Base-by-base conservation (phyloP, 257 asterid species). In the Nyctanthes arbortristis region DNA sequence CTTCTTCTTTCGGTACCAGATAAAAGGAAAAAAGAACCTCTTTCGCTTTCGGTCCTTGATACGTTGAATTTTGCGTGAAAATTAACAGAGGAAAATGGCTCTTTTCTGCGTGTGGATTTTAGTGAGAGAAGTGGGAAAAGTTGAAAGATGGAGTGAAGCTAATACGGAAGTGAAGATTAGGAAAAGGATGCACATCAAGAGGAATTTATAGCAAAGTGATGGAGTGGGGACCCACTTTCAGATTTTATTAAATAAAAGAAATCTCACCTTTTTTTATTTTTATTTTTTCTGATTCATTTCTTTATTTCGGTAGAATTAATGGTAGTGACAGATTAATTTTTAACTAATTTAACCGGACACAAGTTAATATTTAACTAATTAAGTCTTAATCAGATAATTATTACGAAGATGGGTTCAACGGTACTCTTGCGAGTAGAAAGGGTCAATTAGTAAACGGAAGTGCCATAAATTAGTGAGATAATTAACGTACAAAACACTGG, bases 171-270 rank as follows among this genome's bases (percentile, higher is more conserved):
- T 67, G 82, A 36, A 78, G 78, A 66, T 71, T n/a, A 35, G 84
- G 71, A 49, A 65, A 78, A 74, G 73, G 65, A 8, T 37, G 54
- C 64, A 45, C 39, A 65, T 35, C 20, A 68, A 61, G 64, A 75
- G 37, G 22, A 71, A 80, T 77, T 79, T 90, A 86, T 90, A 88
- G 79, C 70, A 52, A 57, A 67, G 77, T 29, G 37, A 78, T 63
- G 74, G 82, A 32, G 77, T n/a, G 30, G 76, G 86, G 90, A 29
- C 76, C 96, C 87, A 68, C 76, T 14, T 9, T 61, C 11, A 59
- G 83, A 75, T 80, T 80, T 78, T 74, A 63, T 66, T 61, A 14
- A 66, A 69, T 58, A 36, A 59, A 73, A 68, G 25, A 30, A 2
- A n/a, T 1, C 1, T 4, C 11, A 0, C 36, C 12, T 31, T 2